Evolutionary conservation across 1,284 basidiomycete species (phyloP), one percentile per base, ranked within the genome.

Genomic region (Cryptococcus neoformans): DNA sequence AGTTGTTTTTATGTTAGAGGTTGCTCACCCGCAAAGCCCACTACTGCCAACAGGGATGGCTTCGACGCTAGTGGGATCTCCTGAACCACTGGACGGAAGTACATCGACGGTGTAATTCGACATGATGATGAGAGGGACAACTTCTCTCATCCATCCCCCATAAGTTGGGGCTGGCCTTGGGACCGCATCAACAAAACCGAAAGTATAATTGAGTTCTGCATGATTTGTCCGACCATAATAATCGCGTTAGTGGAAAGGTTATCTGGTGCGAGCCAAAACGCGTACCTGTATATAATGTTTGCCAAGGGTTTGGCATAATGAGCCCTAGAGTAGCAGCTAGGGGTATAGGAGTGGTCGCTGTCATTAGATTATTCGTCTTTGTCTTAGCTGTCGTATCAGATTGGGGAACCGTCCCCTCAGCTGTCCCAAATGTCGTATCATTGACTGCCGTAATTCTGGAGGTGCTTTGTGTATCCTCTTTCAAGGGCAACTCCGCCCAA

Each of bases 351-450:
- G 62, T 62, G 4, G 57, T 56, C 17, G 59, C 62, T 0, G 62
- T 55, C 4, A 39, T 49, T 3, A 65, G 51, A n/a, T 51, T 53
- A 17, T 51, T 52, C 6, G 41, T 40, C 28, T 28, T 52, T 17
- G 57, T 58, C 5, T 40, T 12, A 34, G 51, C 53, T 36, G 8
- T 28, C 17, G 46, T 21, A 8, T 12, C 46, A 7, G 46, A 47
- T 82, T 34, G 90, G 92, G 62, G 91, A 95, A 76, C 75, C 75
- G 16, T 74, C 79, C 48, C 75, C 80, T 14, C 78, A 79, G 62
- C 72, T 28, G 28, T 28, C 28, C 28, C 28, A 28, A 28, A 28
- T 4, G 28, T 28, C 28, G 28, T 28, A 28, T 28, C 28, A 28
- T 28, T 28, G 28, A 28, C 28, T 28, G 28, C 28, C 28, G 28